These are phyloP conservation scores for Oldenlandia corymbosa DNA, from an alignment of 257 asterid genomes.

Conservation along the genomic window DNA sequence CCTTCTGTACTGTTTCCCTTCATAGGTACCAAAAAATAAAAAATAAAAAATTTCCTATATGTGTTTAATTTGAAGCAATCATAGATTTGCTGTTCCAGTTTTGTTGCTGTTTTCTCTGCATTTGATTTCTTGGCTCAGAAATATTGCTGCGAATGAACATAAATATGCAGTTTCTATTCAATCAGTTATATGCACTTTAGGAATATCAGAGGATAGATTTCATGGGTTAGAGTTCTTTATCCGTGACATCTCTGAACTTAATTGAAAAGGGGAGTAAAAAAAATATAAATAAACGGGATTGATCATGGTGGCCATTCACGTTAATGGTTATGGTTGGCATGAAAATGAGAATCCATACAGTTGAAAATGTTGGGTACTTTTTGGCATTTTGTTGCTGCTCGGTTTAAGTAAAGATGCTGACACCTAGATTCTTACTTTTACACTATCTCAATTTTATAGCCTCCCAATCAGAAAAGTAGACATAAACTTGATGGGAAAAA, in stretches of 20 bases:
- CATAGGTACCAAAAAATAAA: no score
- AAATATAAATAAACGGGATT: no score
- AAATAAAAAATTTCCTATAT: no score
- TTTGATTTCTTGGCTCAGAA: not conserved
- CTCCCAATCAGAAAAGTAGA: not conserved
- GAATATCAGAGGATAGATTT: not conserved
- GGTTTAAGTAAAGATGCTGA: not conserved
- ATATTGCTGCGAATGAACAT: no score
- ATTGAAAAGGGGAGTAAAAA: no score
- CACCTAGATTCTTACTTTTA: not conserved
- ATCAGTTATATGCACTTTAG: not conserved
- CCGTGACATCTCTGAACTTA: not conserved
- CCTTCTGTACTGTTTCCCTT: not conserved
- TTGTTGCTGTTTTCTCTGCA: not conserved
- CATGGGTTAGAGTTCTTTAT: not conserved
- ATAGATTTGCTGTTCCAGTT: not conserved
- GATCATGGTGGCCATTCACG: no score
- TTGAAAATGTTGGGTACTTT: not conserved
- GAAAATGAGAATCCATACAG: no score
- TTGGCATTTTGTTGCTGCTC: not conserved
- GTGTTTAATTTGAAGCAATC: not conserved
- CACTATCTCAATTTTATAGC: not conserved
- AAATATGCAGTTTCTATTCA: not conserved
- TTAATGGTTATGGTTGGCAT: no score
- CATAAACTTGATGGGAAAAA: no score